A percentile compares a stretch with the other conserved stretches of the same genome.
phyloP scores from a whole-genome alignment of 148 eudicot genomes.

The Salicornia ramosissima region DNA sequence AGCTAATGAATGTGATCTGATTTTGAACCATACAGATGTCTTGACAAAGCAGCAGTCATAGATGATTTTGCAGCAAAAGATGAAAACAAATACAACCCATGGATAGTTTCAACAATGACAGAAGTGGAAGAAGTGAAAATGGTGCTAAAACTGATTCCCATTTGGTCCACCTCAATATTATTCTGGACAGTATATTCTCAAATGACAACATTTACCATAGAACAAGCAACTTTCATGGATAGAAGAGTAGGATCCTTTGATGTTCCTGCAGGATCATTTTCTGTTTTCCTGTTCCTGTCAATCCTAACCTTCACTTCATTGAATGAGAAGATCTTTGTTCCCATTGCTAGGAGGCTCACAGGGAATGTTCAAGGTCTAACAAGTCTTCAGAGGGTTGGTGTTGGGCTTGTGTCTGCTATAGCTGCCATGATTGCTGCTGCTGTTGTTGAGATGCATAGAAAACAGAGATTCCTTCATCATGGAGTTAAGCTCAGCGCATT shows the following conservation, averaged over 20 bases:
- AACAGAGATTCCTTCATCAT: conserved; percentile 26
- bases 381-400: conserved; percentile 75
- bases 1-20: background rate
- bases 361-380: conserved; percentile 58
- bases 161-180: conserved; percentile 90
- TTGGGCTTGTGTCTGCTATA: conserved; percentile 64
- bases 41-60: conserved; percentile 83
- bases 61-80: conserved; percentile 47
- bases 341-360: conserved; percentile 66
- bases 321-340: conserved; percentile 67
- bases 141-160: conserved; percentile 78
- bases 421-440: conserved; percentile 70
- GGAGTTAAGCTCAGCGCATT: conserved; percentile 51
- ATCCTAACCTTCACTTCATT: conserved; percentile 81
- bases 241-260: conserved; percentile 55
- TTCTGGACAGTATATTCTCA: conserved; percentile 99
- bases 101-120: conserved; percentile 72
- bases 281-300: conserved; percentile 75
- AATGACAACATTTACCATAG: conserved; percentile 95
- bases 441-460: conserved; percentile 58
- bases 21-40: conserved; percentile 48
- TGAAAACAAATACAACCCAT: conserved; percentile 42
- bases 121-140: conserved; percentile 97
- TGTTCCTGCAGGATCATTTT: conserved; percentile 81
- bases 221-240: conserved; percentile 96